Evolutionary conservation across 345 rosid species (phyloP).

Genomic region (Gossypium anomalum): DNA sequence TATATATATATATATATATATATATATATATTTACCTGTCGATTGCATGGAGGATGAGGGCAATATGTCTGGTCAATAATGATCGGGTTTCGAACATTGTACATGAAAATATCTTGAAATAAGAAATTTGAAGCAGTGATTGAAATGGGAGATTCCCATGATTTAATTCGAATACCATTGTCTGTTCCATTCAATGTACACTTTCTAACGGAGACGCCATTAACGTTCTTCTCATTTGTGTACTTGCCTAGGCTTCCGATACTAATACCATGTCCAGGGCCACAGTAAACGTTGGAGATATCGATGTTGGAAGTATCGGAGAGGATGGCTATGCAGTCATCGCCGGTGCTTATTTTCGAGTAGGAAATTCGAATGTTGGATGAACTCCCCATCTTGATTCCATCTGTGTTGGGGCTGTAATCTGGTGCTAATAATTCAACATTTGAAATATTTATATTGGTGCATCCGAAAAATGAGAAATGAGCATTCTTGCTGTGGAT

Average conservation of each 20-base stretch:
- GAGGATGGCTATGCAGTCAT: conserved; percentile 43
- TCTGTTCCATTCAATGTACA: conserved; percentile 15
- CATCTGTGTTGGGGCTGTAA: conserved; percentile 43
- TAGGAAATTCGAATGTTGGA: conserved; percentile 4
- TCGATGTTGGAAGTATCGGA: conserved; percentile 34
- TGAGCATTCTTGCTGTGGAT: conserved; percentile 25
- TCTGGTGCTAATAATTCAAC: conserved; percentile 28
- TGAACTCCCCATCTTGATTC: conserved; percentile 39
- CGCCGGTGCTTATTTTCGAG: conserved; percentile 26
- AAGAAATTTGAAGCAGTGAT: conserved; percentile 24
- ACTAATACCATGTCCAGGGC: conserved; percentile 53
- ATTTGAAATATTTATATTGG: conserved; percentile 13
- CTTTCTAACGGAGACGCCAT: conserved; percentile 12
- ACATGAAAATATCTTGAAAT: conserved; percentile 36
- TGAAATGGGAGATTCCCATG: conserved; percentile 29
- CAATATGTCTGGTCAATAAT: conserved; percentile 42
- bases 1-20: no score
- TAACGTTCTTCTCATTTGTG: conserved; percentile 28
- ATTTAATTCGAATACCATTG: conserved; percentile 43
- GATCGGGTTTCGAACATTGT: conserved; percentile 43
- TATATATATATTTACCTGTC: not conserved
- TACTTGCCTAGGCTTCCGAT: conserved; percentile 41
- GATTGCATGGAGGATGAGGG: conserved; percentile 22
- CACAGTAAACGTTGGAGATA: conserved; percentile 31
- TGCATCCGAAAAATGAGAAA: conserved; percentile 16